Conservation (phyloP, 371 early-diverging fungal genomes). For the Syncephalastrum racemosum region DNA sequence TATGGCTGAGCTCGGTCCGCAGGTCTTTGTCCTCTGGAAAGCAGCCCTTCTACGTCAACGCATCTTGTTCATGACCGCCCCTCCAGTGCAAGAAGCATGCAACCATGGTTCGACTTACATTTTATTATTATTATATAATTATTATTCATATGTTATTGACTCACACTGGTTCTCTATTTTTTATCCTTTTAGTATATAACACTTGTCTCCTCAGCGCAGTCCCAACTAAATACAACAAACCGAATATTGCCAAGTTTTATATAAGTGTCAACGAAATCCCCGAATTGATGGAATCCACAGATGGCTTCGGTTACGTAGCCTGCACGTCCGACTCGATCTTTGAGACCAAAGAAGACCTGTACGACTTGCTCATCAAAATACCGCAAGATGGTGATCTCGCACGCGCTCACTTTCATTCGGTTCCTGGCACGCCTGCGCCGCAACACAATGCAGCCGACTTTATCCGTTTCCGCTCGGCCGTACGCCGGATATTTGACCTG, state of each 20-base stretch:
- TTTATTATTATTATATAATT: too few relatives aligned
- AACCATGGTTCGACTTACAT: slow-evolving; percentile 42
- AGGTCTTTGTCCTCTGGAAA: slow-evolving; percentile 60
- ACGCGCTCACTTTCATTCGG: too few relatives aligned
- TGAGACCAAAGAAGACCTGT: slow-evolving; percentile 51
- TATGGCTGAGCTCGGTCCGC: slow-evolving; percentile 47
- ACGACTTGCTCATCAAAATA: slow-evolving; percentile 52
- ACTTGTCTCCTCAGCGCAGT: slow-evolving; percentile 10
- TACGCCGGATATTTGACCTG: slow-evolving; percentile 17
- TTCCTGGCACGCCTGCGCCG: slow-evolving; percentile 2
- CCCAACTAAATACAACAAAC: slow-evolving; percentile 13
- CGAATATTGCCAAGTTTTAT: slow-evolving; percentile 35
- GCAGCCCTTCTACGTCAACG: slow-evolving; percentile 54
- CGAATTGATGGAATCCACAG: slow-evolving; percentile 28
- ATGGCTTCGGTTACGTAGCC: slow-evolving; percentile 57
- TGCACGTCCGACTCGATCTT: slow-evolving; percentile 64
- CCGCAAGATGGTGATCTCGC: slow-evolving; percentile 12
- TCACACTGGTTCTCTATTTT: neutral
- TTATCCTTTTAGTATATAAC: slow-evolving; percentile 9
- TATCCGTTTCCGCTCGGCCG: slow-evolving; percentile 23
- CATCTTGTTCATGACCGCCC: slow-evolving; percentile 49
- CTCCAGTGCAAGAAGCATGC: slow-evolving; percentile 52
- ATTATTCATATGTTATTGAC: too few relatives aligned
- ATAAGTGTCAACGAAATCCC: slow-evolving; percentile 61
- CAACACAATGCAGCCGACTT: slow-evolving; percentile 34